These are phyloP conservation scores for Neurospora cerealis DNA, from an alignment of 495 filamentous ascomycete species.

Conservation along the genomic window DNA sequence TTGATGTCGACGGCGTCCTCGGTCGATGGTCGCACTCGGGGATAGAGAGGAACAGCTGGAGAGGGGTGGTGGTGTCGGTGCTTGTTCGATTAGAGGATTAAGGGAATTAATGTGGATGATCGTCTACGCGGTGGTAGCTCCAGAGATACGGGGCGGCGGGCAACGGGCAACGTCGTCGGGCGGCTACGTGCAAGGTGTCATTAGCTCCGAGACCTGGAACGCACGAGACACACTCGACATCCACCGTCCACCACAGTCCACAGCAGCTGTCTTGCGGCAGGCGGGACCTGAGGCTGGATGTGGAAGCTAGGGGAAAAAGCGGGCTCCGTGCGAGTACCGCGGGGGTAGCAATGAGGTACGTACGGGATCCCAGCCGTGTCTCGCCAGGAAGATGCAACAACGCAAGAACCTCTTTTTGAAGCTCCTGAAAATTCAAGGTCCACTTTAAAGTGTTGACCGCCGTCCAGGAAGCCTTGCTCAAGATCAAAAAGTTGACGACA, in stretches of 20 bases:
- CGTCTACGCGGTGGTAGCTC: neutral
- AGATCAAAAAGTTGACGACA: neutral
- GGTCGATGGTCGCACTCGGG: neutral
- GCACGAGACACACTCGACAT: neutral
- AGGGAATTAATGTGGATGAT: neutral
- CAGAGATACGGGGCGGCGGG: neutral
- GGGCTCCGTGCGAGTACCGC: neutral
- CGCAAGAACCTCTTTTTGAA: neutral
- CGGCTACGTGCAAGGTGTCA: slow-evolving; percentile 19
- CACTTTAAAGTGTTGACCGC: neutral
- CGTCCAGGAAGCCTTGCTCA: neutral
- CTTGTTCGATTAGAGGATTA: neutral
- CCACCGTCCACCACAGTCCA: neutral
- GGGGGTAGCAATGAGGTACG: neutral
- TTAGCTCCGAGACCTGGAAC: slow-evolving; percentile 10
- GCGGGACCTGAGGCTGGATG: neutral
- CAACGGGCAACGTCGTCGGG: neutral
- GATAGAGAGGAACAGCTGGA: neutral
- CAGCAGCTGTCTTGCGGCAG: neutral
- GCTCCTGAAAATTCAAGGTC: neutral
- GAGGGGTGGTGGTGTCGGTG: neutral
- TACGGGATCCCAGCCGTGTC: neutral
- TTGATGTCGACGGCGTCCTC: neutral
- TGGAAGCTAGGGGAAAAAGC: neutral
- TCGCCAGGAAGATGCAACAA: neutral